Conservation (phyloP, 768 basidiomycete species). For the Kwoniella mangroviensis region DNA sequence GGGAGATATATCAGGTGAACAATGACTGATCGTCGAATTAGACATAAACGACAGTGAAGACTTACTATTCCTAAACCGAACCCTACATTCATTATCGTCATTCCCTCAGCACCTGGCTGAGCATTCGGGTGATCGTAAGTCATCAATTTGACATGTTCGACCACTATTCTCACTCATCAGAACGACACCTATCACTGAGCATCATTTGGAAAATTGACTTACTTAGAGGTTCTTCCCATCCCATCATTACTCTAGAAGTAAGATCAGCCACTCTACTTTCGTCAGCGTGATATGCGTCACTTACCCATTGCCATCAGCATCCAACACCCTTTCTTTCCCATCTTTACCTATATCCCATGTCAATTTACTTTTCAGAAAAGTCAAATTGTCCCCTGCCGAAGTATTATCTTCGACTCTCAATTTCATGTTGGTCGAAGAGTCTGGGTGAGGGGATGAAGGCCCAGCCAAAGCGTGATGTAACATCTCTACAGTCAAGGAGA, state of each 20-base stretch:
- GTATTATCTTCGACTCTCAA: conserved; percentile 53
- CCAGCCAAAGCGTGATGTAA: conserved; percentile 51
- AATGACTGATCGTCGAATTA: too few species aligned
- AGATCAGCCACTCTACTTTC: background rate
- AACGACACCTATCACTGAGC: conserved; percentile 21
- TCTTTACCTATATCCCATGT: conserved; percentile 70
- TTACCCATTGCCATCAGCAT: conserved; percentile 65
- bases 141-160: conserved; percentile 72
- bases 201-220: conserved; percentile 38
- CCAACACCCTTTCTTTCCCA: conserved; percentile 83
- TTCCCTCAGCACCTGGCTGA: conserved; percentile 43
- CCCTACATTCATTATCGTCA: conserved; percentile 84
- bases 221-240: conserved; percentile 90
- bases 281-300: background rate
- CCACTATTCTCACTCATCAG: conserved; percentile 64
- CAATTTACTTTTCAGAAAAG: conserved; percentile 74
- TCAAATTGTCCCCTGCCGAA: conserved; percentile 55
- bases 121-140: conserved; percentile 62
- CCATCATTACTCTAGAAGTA: conserved; percentile 83
- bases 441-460: conserved; percentile 27
- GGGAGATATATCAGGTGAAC: too few species aligned
- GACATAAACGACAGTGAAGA: background rate
- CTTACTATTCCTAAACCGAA: conserved; percentile 84
- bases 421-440: conserved; percentile 35
- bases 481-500: conserved; percentile 41